A percentile compares a stretch with the other conserved stretches of the same genome.
phyloP scores from a whole-genome alignment of 1,284 basidiomycete genomes.

The Pseudomicrostroma phylloplanum region DNA sequence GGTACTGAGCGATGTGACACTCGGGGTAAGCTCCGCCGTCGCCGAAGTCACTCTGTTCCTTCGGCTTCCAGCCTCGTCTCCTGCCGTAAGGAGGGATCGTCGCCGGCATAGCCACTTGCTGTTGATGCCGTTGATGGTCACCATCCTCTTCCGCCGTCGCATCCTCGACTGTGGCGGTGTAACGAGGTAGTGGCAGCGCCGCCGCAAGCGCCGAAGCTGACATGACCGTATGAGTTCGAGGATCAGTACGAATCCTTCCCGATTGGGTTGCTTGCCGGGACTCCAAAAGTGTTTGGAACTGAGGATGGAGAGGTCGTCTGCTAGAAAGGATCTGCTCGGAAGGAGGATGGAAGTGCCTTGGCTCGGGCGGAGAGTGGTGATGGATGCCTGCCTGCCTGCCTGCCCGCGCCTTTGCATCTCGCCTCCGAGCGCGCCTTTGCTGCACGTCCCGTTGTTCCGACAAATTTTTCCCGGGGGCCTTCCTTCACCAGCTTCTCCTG shows the following conservation, averaged over 20 bases:
- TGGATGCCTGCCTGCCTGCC: background rate
- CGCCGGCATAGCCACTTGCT: conserved; percentile 1
- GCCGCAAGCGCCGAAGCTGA: conserved; percentile 25
- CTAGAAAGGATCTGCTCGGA: too few species aligned
- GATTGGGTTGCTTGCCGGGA: too few species aligned
- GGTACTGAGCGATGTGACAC: conserved; percentile 95
- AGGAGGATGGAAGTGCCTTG: too few species aligned
- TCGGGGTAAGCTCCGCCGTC: conserved; percentile 95
- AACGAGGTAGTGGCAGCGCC: conserved; percentile 27
- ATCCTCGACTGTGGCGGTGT: conserved; percentile 7
- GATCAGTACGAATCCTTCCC: too few species aligned
- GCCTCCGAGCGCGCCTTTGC: background rate
- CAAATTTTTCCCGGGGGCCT: background rate
- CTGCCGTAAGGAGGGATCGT: conserved; percentile 72
- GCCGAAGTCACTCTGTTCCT: conserved; percentile 72
- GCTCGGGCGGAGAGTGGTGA: background rate
- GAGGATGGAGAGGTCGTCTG: too few species aligned
- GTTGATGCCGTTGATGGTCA: conserved; percentile 16
- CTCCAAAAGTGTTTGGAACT: too few species aligned
- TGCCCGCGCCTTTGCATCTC: background rate
- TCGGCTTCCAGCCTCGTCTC: conserved; percentile 79
- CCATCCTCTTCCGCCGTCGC: conserved; percentile 12
- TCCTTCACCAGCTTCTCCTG: background rate
- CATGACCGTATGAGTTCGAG: conserved; percentile 14
- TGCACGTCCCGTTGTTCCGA: background rate